phyloP scores from a whole-genome alignment of 2,329 filamentous ascomycete genomes.

The Ramichloridium luteum region DNA sequence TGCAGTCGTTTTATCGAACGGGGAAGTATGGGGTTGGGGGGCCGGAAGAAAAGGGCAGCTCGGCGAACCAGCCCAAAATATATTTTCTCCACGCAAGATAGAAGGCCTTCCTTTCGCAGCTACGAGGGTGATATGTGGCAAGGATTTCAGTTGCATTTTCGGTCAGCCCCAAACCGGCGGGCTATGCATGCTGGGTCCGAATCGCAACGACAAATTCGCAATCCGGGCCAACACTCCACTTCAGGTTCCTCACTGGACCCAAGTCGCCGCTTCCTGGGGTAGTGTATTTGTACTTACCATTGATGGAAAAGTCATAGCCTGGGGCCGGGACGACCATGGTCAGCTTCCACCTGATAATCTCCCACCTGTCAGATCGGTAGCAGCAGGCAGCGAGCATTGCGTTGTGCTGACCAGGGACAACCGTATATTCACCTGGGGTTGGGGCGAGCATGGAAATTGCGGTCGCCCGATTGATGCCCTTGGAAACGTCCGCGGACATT shows the following conservation, averaged over 20 bases:
- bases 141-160: slow-evolving; percentile 72
- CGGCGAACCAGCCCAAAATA: slow-evolving; percentile 44
- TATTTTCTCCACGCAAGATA: slow-evolving; percentile 52
- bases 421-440: slow-evolving; percentile 76
- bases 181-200: slow-evolving; percentile 56
- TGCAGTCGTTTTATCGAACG: slow-evolving; percentile 59
- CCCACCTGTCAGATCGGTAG: slow-evolving; percentile 50
- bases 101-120: slow-evolving; percentile 49
- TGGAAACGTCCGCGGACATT: slow-evolving; percentile 56
- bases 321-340: slow-evolving; percentile 78
- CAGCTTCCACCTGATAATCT: slow-evolving; percentile 57
- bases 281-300: slow-evolving; percentile 58
- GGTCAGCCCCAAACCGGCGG: slow-evolving; percentile 42
- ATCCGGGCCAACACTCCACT: slow-evolving; percentile 35
- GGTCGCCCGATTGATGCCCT: slow-evolving; percentile 51
- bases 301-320: slow-evolving; percentile 52
- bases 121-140: slow-evolving; percentile 59
- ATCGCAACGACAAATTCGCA: slow-evolving; percentile 58
- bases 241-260: slow-evolving; percentile 46
- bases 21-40: slow-evolving; percentile 79
- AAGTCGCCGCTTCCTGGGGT: slow-evolving; percentile 71
- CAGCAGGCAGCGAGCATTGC: slow-evolving; percentile 82
- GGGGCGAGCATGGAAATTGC: slow-evolving; percentile 97
- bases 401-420: slow-evolving; percentile 54
- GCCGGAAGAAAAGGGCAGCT: slow-evolving; percentile 76